phyloP scores from a whole-genome alignment of 345 rosid genomes.

The Euphorbia peplus region DNA sequence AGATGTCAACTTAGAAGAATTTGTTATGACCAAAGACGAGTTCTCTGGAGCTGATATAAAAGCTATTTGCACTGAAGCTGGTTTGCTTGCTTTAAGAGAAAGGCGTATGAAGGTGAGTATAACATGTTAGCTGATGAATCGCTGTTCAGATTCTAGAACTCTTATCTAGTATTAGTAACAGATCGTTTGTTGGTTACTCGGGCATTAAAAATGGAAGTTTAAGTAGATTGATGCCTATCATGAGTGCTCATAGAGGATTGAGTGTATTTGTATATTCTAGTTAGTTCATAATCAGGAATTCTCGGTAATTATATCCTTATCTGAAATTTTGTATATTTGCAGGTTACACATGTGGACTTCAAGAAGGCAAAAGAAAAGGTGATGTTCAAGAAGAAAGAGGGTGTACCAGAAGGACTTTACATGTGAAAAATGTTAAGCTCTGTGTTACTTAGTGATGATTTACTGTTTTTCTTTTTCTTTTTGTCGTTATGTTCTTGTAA shows the following conservation, averaged over 20 bases:
- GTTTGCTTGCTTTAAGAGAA: slow-evolving; percentile 91
- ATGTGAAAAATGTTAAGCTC: slow-evolving; percentile 41
- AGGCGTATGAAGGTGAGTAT: slow-evolving; percentile 86
- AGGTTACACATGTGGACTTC: slow-evolving; percentile 88
- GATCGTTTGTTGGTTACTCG: not conserved
- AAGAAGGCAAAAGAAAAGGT: slow-evolving; percentile 98
- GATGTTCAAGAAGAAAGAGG: slow-evolving; percentile 99
- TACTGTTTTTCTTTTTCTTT: not conserved
- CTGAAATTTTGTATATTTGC: slow-evolving; percentile 7
- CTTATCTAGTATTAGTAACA: not conserved
- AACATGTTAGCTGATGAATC: not conserved
- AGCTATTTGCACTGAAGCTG: slow-evolving; percentile 97
- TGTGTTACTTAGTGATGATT: not conserved
- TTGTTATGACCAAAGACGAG: slow-evolving; percentile 97
- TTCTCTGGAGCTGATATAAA: slow-evolving; percentile 98
- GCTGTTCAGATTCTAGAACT: not conserved
- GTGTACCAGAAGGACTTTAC: slow-evolving; percentile 97
- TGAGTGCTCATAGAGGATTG: too few relatives aligned
- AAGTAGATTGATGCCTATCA: not conserved
- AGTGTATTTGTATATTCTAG: too few relatives aligned
- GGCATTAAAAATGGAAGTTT: not conserved
- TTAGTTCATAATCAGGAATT: too few relatives aligned
- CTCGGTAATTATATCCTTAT: not conserved
- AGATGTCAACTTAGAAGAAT: slow-evolving; percentile 96
- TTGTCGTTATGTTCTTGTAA: not conserved